These are phyloP conservation scores for Corylus americana DNA, from an alignment of 306 rosid species.

Conservation along the genomic window DNA sequence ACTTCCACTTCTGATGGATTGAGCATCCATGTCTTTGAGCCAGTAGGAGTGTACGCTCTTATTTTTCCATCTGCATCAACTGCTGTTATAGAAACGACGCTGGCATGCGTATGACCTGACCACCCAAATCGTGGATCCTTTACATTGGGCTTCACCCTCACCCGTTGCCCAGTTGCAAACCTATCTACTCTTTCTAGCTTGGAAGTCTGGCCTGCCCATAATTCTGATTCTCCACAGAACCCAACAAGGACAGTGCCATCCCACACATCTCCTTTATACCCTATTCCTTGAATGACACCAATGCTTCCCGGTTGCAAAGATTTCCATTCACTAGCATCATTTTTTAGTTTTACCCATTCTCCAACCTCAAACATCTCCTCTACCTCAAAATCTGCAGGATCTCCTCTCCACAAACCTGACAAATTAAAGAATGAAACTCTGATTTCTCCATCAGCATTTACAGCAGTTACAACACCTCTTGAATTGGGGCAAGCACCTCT, in stretches of 20 bases:
- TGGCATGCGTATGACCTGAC: slow-evolving; percentile 84
- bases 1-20: slow-evolving; percentile 89
- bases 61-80: slow-evolving; percentile 94
- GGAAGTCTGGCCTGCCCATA: slow-evolving; percentile 77
- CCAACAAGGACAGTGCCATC: slow-evolving; percentile 72
- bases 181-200: slow-evolving; percentile 67
- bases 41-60: slow-evolving; percentile 82
- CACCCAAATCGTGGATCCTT: slow-evolving; percentile 91
- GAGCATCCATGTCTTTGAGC: slow-evolving; percentile 89
- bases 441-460: slow-evolving; percentile 94
- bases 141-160: slow-evolving; percentile 59
- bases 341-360: slow-evolving; percentile 88
- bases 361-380: slow-evolving; percentile 84
- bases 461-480: slow-evolving; percentile 73
- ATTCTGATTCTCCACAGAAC: slow-evolving; percentile 94
- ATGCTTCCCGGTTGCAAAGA: slow-evolving; percentile 73
- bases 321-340: slow-evolving; percentile 63
- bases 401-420: slow-evolving; percentile 87
- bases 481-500: slow-evolving; percentile 78
- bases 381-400: slow-evolving; percentile 87
- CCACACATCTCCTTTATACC: slow-evolving; percentile 71
- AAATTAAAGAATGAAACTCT: slow-evolving; percentile 77
- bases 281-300: slow-evolving; percentile 91
- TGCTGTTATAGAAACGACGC: slow-evolving; percentile 73
- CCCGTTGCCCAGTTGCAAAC: slow-evolving; percentile 71